phyloP scores from a whole-genome alignment of 2,329 filamentous ascomycete genomes.

The Plenodomus lindquistii region DNA sequence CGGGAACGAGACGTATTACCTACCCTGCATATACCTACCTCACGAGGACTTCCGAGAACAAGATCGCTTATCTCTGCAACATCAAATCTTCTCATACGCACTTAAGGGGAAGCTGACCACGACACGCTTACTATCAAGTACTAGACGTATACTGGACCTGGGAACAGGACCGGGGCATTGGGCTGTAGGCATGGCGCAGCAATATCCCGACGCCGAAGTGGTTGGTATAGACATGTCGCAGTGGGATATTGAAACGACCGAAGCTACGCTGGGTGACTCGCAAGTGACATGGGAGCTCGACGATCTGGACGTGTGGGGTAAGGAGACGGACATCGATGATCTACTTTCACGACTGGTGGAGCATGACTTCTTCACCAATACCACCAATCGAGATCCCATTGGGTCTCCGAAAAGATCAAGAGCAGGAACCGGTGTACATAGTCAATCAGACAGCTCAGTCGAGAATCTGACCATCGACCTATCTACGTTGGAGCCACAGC shows the following conservation, averaged over 20 bases:
- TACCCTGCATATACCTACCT: constrained; percentile 57
- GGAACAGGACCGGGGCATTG: constrained; percentile 57
- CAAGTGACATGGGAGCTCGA: constrained; percentile 44
- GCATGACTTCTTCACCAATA: constrained; percentile 29
- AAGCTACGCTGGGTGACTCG: constrained; percentile 36
- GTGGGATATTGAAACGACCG: constrained; percentile 56
- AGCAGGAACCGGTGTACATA: constrained; percentile 3
- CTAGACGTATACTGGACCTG: constrained; percentile 44
- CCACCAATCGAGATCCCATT: constrained; percentile 25
- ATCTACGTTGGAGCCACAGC: constrained; percentile 21
- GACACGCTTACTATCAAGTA: constrained; percentile 29
- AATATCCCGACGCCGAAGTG: constrained; percentile 51
- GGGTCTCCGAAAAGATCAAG: constrained; percentile 14
- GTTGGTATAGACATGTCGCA: constrained; percentile 54
- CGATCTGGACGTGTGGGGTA: constrained; percentile 42
- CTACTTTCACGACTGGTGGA: constrained; percentile 24
- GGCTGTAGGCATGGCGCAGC: constrained; percentile 53
- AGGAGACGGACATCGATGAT: constrained; percentile 32
- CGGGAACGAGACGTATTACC: constrained; percentile 65
- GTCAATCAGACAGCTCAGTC: constrained; percentile 20
- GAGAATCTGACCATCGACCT: constrained; percentile 28
- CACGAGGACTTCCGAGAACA: constrained; percentile 62
- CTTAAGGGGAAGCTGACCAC: constrained; percentile 44
- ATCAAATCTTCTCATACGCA: constrained; percentile 62
- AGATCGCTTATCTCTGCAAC: constrained; percentile 63